Evolutionary conservation across 768 basidiomycete genomes (phyloP), one percentile per base, ranked within the genome.

Genomic region (Termitomyces sp.): DNA sequence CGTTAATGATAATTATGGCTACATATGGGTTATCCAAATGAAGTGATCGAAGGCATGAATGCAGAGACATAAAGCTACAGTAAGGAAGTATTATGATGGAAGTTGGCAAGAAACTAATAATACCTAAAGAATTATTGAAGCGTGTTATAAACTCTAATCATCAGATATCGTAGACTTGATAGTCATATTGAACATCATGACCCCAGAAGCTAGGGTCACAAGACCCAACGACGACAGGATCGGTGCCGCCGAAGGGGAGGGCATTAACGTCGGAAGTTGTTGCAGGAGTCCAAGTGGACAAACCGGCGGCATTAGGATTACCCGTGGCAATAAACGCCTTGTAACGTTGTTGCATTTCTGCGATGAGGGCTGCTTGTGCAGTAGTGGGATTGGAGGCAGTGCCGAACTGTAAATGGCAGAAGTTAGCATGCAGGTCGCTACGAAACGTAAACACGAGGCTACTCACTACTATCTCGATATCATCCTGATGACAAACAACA

Each of bases 401-500:
- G 53, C 86, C 87, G 62, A 79, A 79, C 73, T 77, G 43, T 28
- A 53, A 49, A 57, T 56, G 53, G 54, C 49, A 53, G 41, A 37
- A 27, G 51, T 47, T 40, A 42, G 14, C 12, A 17, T 37, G 35
- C 30, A 51, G 45, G 41, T 40, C 41, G 43, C 41, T 30, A 27
- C 14, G 30, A 34, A 19, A 52, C 54, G 43, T 6, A 43, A 44
- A 47, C 25, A 40, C 52, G 30, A 54, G 41, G 35, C 25, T 30
- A 79, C 85, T 57, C 71, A 86, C 86, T 58, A 91, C 79, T 66
- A 89, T 84, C 73, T 85, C 72, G 57, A 92, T 91, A 64, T 93
- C 91, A 66, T 91, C 90, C 67, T 91, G 80, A 67, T 91, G 89
- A 70, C 89, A 91, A 39, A 90, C 84, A 32, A 72, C 68, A 35